Evolutionary conservation across 768 basidiomycete species (phyloP).

Genomic region (Mycena amicta): DNA sequence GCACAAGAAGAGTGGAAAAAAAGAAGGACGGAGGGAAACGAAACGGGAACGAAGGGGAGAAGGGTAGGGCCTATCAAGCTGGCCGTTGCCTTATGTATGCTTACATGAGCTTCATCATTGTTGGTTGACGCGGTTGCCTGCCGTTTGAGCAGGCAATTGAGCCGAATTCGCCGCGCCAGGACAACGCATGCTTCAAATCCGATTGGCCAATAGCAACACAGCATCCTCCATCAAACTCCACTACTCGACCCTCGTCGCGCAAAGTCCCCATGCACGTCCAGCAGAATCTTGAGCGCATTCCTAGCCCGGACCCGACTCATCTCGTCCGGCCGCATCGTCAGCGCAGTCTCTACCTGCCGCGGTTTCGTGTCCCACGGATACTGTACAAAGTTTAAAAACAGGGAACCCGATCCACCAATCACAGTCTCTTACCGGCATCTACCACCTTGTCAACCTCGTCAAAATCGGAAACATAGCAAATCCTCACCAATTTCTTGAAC

Average conservation of each 20-base stretch:
- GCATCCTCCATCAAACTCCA: conserved; percentile 38
- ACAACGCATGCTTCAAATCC: background rate
- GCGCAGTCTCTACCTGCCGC: conserved; percentile 66
- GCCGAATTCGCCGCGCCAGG: no score
- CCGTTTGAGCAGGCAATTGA: no score
- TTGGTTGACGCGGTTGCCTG: background rate
- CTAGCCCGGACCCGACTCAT: conserved; percentile 88
- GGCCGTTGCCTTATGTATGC: background rate
- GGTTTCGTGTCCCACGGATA: conserved; percentile 82
- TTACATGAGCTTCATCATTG: conserved; percentile 23
- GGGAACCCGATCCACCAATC: conserved; percentile 27
- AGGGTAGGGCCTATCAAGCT: conserved; percentile 28
- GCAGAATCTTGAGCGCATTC: conserved; percentile 90
- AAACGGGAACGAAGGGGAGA: conserved; percentile 45
- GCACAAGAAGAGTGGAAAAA: conserved; percentile 45
- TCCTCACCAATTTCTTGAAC: conserved; percentile 45
- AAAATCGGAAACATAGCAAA: conserved; percentile 2
- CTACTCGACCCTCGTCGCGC: conserved; percentile 55
- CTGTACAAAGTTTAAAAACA: conserved; percentile 39
- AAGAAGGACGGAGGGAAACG: conserved; percentile 37
- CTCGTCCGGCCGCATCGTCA: conserved; percentile 76
- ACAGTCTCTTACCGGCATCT: conserved; percentile 49
- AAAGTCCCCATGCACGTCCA: conserved; percentile 91
- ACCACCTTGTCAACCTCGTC: conserved; percentile 1
- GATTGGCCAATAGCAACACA: background rate